phyloP scores from a whole-genome alignment of 2,329 filamentous ascomycete genomes.

The Pleomassaria siparia region DNA sequence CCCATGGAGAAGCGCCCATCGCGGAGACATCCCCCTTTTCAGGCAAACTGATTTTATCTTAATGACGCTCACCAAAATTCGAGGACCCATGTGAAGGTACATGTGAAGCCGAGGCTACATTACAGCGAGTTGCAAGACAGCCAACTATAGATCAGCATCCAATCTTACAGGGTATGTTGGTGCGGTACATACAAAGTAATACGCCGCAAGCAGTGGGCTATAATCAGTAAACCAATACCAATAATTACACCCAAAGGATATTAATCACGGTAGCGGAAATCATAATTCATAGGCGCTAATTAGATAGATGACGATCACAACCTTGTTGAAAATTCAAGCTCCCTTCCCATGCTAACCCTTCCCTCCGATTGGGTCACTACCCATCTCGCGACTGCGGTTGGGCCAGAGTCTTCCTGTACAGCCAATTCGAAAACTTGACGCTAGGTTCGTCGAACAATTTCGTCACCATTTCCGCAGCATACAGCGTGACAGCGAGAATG shows the following conservation, averaged over 20 bases:
- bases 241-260: too few relatives aligned
- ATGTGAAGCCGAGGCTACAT: too few relatives aligned
- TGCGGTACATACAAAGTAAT: too few relatives aligned
- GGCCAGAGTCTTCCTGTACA: conserved; percentile 53
- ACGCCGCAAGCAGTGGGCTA: too few relatives aligned
- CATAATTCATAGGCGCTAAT: not conserved
- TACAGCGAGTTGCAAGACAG: not conserved
- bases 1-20: too few relatives aligned
- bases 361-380: not conserved
- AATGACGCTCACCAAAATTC: not conserved
- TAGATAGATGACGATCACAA: not conserved
- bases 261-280: not conserved
- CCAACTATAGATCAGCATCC: not conserved
- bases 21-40: too few relatives aligned
- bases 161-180: too few relatives aligned
- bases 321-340: not conserved
- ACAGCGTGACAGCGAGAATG: conserved; percentile 33
- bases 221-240: too few relatives aligned
- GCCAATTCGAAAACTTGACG: conserved; percentile 53
- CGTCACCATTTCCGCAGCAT: conserved; percentile 36
- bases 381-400: not conserved
- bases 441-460: conserved; percentile 53
- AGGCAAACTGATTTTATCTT: too few relatives aligned
- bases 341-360: too few relatives aligned
- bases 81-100: too few relatives aligned